Conservation (phyloP, 2,329 filamentous ascomycete species). For the Pyricularia pennisetigena region DNA sequence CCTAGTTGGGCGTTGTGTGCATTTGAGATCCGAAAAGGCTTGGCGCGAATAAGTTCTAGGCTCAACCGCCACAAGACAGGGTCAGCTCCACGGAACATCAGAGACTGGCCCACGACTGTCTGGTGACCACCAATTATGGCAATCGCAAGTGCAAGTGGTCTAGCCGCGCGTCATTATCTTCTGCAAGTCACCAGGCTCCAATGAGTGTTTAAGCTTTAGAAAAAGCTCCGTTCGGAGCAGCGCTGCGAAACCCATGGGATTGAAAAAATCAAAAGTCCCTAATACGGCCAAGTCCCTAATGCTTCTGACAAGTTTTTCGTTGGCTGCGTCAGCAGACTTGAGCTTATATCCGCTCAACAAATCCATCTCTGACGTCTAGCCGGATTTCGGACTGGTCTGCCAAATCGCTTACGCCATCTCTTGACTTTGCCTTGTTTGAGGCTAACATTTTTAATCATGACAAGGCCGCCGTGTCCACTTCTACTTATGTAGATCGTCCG, state of each 20-base stretch:
- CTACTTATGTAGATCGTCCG: not conserved
- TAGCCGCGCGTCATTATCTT: not conserved
- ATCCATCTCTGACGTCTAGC: not conserved
- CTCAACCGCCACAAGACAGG: not conserved
- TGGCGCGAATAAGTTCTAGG: not conserved
- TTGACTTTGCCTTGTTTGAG: not conserved
- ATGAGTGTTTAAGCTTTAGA: not conserved
- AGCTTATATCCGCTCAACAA: not conserved
- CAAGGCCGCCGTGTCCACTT: not conserved
- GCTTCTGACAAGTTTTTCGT: not conserved
- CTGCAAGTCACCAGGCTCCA: not conserved
- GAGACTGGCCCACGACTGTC: not conserved
- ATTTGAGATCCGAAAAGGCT: not conserved
- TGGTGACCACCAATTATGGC: not conserved
- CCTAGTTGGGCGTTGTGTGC: not conserved
- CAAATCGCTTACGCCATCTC: not conserved
- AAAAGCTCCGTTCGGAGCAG: not conserved
- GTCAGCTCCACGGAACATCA: not conserved
- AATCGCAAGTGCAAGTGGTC: not conserved
- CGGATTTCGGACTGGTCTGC: not conserved
- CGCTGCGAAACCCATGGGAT: not conserved
- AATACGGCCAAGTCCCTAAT: not conserved
- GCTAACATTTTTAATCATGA: not conserved
- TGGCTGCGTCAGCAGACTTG: not conserved
- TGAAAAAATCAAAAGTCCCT: too few species aligned